phyloP scores from a whole-genome alignment of 129 eudicot species.

The Saussurea involucrata region DNA sequence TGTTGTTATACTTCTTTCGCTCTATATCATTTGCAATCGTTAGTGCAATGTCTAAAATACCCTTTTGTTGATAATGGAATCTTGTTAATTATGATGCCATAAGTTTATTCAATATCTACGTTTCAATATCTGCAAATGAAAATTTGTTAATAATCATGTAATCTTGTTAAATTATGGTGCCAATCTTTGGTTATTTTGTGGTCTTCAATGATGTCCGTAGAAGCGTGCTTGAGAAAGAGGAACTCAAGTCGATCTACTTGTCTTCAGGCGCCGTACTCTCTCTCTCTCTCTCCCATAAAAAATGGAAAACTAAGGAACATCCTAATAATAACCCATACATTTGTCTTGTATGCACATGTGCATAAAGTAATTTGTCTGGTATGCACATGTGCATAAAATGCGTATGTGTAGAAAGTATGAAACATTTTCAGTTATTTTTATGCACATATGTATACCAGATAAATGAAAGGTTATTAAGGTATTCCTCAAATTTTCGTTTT shows the following conservation, averaged over 20 bases:
- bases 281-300: background rate
- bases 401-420: background rate
- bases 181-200: background rate
- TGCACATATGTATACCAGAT: background rate
- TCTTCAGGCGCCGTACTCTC: slow-evolving; percentile 58
- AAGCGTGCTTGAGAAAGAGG: slow-evolving; percentile 71
- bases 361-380: background rate
- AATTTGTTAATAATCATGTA: background rate
- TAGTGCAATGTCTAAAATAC: background rate
- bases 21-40: background rate
- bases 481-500: background rate
- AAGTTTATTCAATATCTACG: background rate
- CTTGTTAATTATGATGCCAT: background rate
- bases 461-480: background rate
- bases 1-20: background rate
- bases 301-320: background rate
- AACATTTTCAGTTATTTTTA: background rate
- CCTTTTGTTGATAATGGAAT: background rate
- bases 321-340: no score
- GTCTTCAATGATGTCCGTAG: slow-evolving; percentile 46
- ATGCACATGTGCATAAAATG: background rate
- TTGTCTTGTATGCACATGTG: background rate
- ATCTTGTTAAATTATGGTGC: background rate
- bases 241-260: slow-evolving; percentile 79
- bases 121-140: background rate